Evolutionary conservation across 164 flowering plant species (phyloP), one percentile per base, ranked within the genome.

Genomic region (Annona cherimola): DNA sequence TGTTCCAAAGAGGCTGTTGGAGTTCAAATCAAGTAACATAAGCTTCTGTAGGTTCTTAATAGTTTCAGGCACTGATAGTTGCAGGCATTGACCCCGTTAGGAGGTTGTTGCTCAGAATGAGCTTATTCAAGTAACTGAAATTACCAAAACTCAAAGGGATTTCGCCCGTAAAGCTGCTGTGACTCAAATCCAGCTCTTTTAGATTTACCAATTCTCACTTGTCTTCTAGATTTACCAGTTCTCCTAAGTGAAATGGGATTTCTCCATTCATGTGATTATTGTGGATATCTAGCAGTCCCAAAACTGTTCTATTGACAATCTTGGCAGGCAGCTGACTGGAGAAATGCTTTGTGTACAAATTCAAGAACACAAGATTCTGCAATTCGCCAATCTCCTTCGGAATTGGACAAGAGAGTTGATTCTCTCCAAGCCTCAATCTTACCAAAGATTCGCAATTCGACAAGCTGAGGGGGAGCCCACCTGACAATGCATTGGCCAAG

Each of bases 111-210:
- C 89, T 90, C 57, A 93, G 85, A 26, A 88, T 93, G 67, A 96
- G 91, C 82, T 92, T 93, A 81, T 90, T 90, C 84, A 93, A 81
- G 86, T 90, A 93, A 81, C 90, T 92, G 71, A 93, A 81, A 74
- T 90, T 90, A 9, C 97, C 98, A 69, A 96, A 91, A 71, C 89
- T 89, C 76, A 35, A 65, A 1, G 98, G 97, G 39, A 93, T 89
- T 80, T 79, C 87, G 11, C 97, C 97, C 0, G 84, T 79, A 77
- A 93, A 92, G 73, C 95, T 85, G 82, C 93, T 96, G 70, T 84
- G 77, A 69, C 98, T 92, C 19, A 93, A 86, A 82, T 96, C 99
- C 76, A 96, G 94, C 83, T 86, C 93, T 87, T 96, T 96, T 55
- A 96, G 81, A 74, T 90, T 91, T 61, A 88, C 86, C 55, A 93